Conservation (phyloP, 768 basidiomycete species). For the Tephrocybe sp. region DNA sequence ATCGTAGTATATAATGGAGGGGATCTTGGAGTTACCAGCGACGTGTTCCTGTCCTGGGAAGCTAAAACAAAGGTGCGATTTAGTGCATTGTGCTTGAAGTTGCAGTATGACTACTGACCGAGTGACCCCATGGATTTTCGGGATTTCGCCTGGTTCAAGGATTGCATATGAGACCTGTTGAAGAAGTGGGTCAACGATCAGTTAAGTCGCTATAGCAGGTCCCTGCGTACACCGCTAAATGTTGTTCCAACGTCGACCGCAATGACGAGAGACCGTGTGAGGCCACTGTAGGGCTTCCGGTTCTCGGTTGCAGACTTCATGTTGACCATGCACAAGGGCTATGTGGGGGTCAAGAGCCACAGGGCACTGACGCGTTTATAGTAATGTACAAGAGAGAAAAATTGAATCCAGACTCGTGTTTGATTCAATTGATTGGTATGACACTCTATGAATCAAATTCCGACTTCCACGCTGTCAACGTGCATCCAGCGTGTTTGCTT, state of each 20-base stretch:
- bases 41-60: constrained; percentile 88
- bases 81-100: not conserved
- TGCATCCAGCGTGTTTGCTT: constrained; percentile 7
- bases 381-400: constrained; percentile 13
- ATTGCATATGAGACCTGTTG: constrained; percentile 75
- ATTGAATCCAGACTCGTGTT: constrained; percentile 18
- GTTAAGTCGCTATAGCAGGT: not conserved
- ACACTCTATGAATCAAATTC: constrained; percentile 14
- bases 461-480: constrained; percentile 16
- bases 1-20: constrained; percentile 76
- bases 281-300: constrained; percentile 72
- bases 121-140: constrained; percentile 80
- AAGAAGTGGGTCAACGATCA: constrained; percentile 8
- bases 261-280: constrained; percentile 64
- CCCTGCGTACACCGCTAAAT: constrained; percentile 63
- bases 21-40: constrained; percentile 83
- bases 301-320: constrained; percentile 43
- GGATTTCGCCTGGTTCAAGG: constrained; percentile 77
- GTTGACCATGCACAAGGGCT: constrained; percentile 12
- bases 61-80: constrained; percentile 34
- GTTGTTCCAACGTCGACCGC: constrained; percentile 85
- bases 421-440: constrained; percentile 17
- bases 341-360: constrained; percentile 7
- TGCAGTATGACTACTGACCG: constrained; percentile 41
- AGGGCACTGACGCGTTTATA: not conserved